phyloP scores from a whole-genome alignment of 345 rosid species.

The Cardamine chenopodiifolia region DNA sequence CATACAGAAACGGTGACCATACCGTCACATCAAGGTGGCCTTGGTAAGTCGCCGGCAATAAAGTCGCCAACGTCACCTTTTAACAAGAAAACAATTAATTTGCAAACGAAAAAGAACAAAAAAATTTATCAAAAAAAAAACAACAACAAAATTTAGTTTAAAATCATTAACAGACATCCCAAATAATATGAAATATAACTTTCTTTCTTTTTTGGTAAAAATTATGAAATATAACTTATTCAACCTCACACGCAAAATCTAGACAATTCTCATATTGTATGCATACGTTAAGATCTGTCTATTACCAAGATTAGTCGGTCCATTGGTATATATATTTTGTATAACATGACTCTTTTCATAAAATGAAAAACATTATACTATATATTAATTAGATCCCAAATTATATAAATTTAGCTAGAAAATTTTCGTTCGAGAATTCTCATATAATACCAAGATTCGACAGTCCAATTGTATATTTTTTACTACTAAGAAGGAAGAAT shows the following conservation, averaged over 20 bases:
- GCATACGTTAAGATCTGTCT: not conserved
- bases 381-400: not conserved
- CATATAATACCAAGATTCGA: not conserved
- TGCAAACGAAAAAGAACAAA: not conserved
- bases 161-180: not conserved
- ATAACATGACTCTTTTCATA: not conserved
- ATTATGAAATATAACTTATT: not conserved
- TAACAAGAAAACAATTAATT: not conserved
- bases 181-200: not conserved
- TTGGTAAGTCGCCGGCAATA: slow-evolving; percentile 39
- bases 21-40: slow-evolving; percentile 61
- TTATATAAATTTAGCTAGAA: not conserved
- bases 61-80: slow-evolving; percentile 40
- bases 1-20: slow-evolving; percentile 81
- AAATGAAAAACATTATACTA: not conserved
- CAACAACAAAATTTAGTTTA: not conserved
- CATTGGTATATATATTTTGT: not conserved
- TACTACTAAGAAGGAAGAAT: not conserved
- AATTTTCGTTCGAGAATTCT: not conserved
- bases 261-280: not conserved
- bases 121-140: too few relatives aligned
- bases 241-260: slow-evolving; percentile 11
- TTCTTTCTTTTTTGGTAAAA: not conserved
- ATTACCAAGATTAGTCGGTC: slow-evolving; percentile 2
- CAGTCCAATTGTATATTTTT: not conserved